A percentile compares a stretch with the other conserved stretches of the same genome.
These are phyloP conservation scores for Xerocomus minutiporus DNA, from an alignment of 1,284 basidiomycete genomes.

Conservation along the genomic window DNA sequence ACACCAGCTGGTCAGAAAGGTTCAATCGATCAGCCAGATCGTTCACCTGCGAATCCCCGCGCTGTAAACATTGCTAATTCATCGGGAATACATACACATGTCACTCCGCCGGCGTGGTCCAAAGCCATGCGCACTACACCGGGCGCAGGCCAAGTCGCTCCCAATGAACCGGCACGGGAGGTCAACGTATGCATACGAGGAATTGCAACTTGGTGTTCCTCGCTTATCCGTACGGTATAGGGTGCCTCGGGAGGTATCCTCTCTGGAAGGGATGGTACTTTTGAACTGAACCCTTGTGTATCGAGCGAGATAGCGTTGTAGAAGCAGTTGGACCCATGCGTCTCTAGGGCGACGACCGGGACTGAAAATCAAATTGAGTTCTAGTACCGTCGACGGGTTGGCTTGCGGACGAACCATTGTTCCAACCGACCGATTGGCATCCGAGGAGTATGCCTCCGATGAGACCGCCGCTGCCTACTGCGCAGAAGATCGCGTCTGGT, in stretches of 20 bases:
- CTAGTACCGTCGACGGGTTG: not conserved
- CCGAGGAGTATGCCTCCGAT: constrained; percentile 65
- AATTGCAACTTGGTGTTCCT: constrained; percentile 43
- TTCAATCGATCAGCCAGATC: not conserved
- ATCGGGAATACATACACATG: not conserved
- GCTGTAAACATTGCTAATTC: constrained; percentile 40
- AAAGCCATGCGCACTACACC: constrained; percentile 61
- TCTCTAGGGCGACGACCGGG: constrained; percentile 45
- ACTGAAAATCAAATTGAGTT: constrained; percentile 41
- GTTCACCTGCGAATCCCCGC: constrained; percentile 51
- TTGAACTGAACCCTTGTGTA: too few species aligned
- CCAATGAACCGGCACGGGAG: constrained; percentile 66
- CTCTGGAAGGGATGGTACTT: constrained; percentile 1
- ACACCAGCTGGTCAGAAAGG: constrained; percentile 8
- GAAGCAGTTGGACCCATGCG: too few species aligned
- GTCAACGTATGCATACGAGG: constrained; percentile 53
- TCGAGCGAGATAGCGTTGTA: too few species aligned
- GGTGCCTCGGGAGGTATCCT: constrained; percentile 28
- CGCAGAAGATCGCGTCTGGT: constrained; percentile 71
- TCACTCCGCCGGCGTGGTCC: constrained; percentile 49
- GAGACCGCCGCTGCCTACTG: constrained; percentile 62
- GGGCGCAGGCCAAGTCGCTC: constrained; percentile 59
- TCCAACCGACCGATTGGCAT: constrained; percentile 58
- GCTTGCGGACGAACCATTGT: constrained; percentile 42
- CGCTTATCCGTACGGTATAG: constrained; percentile 36